These are phyloP conservation scores for Tylopilus sp. DNA, from an alignment of 768 basidiomycete genomes.

Conservation along the genomic window DNA sequence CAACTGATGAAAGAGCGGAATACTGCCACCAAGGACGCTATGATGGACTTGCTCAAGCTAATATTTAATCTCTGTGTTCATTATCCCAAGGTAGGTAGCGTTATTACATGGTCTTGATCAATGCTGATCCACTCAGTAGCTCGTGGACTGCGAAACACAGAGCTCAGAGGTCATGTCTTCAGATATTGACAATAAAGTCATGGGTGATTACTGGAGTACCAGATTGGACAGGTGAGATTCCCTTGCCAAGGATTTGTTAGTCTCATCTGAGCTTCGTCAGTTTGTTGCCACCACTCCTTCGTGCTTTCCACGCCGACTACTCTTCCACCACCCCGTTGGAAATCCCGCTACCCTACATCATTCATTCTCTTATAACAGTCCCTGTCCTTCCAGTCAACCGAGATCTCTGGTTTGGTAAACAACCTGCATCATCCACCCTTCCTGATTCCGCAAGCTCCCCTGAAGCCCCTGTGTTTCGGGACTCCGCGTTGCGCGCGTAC, in stretches of 20 bases:
- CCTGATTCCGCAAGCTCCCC: slow-evolving; percentile 36
- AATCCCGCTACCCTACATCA: slow-evolving; percentile 73
- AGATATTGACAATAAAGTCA: slow-evolving; percentile 40
- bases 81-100: slow-evolving; percentile 64
- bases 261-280: slow-evolving; percentile 23
- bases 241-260: neutral
- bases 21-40: slow-evolving; percentile 53
- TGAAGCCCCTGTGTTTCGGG: slow-evolving; percentile 29
- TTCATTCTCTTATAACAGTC: slow-evolving; percentile 78
- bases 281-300: slow-evolving; percentile 67
- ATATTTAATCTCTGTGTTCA: slow-evolving; percentile 77
- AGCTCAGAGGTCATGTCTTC: slow-evolving; percentile 19
- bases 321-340: slow-evolving; percentile 62
- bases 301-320: slow-evolving; percentile 63
- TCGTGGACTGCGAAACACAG: slow-evolving; percentile 46
- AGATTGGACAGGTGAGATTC: slow-evolving; percentile 63
- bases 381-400: slow-evolving; percentile 60
- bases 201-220: slow-evolving; percentile 74
- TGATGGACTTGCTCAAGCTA: slow-evolving; percentile 82
- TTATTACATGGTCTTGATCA: neutral
- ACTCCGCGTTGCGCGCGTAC: slow-evolving; percentile 61
- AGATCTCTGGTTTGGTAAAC: slow-evolving; percentile 57
- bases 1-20: slow-evolving; percentile 46
- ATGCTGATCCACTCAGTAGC: slow-evolving; percentile 15
- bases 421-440: slow-evolving; percentile 33